phyloP scores from a whole-genome alignment of 2,329 filamentous ascomycete species.

The Fusarium virguliforme region DNA sequence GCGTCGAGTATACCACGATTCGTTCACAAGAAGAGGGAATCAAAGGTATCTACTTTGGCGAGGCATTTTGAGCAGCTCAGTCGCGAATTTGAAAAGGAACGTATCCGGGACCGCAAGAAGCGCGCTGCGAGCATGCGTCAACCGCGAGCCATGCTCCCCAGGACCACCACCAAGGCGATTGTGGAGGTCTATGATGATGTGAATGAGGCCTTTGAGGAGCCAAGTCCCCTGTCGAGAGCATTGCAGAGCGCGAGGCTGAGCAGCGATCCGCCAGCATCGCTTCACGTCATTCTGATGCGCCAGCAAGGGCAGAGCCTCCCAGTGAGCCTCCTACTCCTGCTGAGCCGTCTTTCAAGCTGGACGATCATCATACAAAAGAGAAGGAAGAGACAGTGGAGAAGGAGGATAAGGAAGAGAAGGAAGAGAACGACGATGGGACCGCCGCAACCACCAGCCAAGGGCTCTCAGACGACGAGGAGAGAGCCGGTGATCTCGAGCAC shows the following conservation, averaged over 20 bases:
- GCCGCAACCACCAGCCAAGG: conserved; percentile 63
- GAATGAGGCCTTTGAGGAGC: conserved; percentile 90
- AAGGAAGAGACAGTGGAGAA: conserved; percentile 30
- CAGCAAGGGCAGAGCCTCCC: conserved; percentile 34
- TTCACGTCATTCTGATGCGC: conserved; percentile 52
- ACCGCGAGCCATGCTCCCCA: conserved; percentile 85
- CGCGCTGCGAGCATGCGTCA: conserved; percentile 81
- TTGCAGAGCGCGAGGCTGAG: conserved; percentile 53
- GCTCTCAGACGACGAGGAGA: conserved; percentile 79
- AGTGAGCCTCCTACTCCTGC: conserved; percentile 47
- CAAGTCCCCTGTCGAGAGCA: conserved; percentile 69
- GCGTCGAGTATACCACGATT: conserved; percentile 92
- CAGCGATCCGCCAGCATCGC: conserved; percentile 49
- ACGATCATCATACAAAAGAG: conserved; percentile 46
- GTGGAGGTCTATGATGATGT: conserved; percentile 97
- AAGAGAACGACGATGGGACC: conserved; percentile 52
- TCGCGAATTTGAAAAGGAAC: conserved; percentile 95
- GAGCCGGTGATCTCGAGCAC: conserved; percentile 80
- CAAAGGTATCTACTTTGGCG: conserved; percentile 91
- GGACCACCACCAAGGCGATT: conserved; percentile 93
- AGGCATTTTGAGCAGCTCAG: conserved; percentile 98
- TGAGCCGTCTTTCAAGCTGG: conserved; percentile 45
- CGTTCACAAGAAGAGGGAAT: conserved; percentile 80
- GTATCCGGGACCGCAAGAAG: conserved; percentile 87
- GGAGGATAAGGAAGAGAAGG: conserved; percentile 49